Base-by-base conservation (phyloP, 345 rosid genomes). In the Gossypium sturtianum region DNA sequence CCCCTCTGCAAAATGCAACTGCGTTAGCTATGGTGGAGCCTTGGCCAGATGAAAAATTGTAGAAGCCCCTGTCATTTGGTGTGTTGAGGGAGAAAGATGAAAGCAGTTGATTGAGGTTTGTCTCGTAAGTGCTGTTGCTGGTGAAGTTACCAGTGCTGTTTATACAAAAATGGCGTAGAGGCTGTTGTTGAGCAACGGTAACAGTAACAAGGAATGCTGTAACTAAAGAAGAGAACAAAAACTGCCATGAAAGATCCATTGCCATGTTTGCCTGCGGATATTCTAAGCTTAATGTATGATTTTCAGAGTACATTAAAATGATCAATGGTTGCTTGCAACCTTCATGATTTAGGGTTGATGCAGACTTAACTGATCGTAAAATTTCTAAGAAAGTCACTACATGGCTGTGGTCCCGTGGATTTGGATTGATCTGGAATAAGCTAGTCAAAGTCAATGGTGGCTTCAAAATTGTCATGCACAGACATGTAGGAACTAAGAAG, bases 1-100 rank as follows among this genome's bases (percentile, higher is more conserved):
- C 86, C 2, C 82, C 86, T n/a, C 78, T 80, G 19, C 91, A 88
- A 66, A 86, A 83, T 0, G 72, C 84, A n/a, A 80, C 60, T n/a
- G 77, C 77, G 38, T 81, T 68, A 57, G 73, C 73, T 58, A 20
- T n/a, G 43, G 79, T 34, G 5, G 75, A 13, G 9, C 19, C 41
- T 25, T 80, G 68, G 2, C 87, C 86, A 1, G 38, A 13, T 1
- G 84, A 70, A 17, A 74, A 15, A 49, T 73, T 79, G 72, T 76
- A 83, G 52, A 74, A 79, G 0, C 84, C 86, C 2, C 54, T 57
- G 38, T 57, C 45, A 17, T 43, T 13, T 17, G 49, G 51, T 54
- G 73, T 67, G 34, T 72, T 68, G 16, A 68, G 59, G 74, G 27
- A 56, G 60, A 83, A 77, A 70, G 79, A 70, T 9, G 84, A 77